These are phyloP conservation scores for Maudiozyma barnettii DNA, from an alignment of 805 yeast species.

Conservation along the genomic window DNA sequence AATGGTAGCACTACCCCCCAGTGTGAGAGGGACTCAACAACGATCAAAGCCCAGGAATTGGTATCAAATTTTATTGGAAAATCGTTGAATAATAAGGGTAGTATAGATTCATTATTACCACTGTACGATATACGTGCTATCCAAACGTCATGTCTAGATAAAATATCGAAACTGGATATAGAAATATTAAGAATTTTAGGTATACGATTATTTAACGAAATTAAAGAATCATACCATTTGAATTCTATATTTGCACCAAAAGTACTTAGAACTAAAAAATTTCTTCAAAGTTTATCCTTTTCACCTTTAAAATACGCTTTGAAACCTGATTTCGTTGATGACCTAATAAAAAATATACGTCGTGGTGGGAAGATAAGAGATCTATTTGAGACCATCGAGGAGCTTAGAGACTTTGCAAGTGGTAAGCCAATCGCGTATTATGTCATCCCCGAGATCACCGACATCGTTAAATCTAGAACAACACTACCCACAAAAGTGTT, in stretches of 20 bases:
- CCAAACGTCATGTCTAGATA: constrained; percentile 49
- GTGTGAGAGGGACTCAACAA: too few relatives aligned
- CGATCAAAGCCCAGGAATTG: not conserved
- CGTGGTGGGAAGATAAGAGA: not conserved
- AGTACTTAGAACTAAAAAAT: constrained; percentile 75
- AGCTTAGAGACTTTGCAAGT: constrained; percentile 11
- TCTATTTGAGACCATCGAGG: not conserved
- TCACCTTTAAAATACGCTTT: constrained; percentile 41
- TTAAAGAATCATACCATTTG: constrained; percentile 23
- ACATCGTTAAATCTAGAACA: constrained; percentile 13
- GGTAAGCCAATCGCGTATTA: constrained; percentile 15
- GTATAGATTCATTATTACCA: not conserved
- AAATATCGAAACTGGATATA: constrained; percentile 35
- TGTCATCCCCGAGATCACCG: constrained; percentile 29
- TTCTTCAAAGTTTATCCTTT: constrained; percentile 57
- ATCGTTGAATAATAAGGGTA: not conserved
- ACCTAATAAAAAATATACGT: constrained; percentile 32
- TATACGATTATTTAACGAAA: constrained; percentile 36
- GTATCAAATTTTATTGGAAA: not conserved
- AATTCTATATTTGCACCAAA: constrained; percentile 67
- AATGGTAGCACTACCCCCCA: too few relatives aligned
- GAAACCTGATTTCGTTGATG: constrained; percentile 45
- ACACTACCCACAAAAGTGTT: constrained; percentile 13
- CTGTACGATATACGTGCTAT: constrained; percentile 39
- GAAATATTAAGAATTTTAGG: constrained; percentile 44